Conservation (phyloP, 2,329 filamentous ascomycete genomes). For the Phyllosticta citribraziliensis region DNA sequence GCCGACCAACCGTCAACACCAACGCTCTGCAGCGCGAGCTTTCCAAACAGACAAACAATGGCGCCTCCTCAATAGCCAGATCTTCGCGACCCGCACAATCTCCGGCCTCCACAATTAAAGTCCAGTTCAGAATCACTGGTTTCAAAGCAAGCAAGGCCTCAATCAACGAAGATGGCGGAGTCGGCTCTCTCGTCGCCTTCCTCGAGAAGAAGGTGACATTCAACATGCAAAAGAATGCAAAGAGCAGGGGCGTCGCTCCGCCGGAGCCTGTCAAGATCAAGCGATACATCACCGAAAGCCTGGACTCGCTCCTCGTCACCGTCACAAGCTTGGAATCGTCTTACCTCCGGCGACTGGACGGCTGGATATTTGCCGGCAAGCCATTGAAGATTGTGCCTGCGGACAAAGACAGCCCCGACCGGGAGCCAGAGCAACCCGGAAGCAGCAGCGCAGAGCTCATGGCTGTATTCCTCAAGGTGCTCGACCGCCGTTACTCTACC, state of each 20-base stretch:
- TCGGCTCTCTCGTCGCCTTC: conserved; percentile 29
- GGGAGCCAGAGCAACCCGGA: neutral
- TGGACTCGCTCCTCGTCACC: conserved; percentile 26
- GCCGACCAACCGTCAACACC: conserved; percentile 3
- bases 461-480: conserved; percentile 54
- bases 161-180: conserved; percentile 23
- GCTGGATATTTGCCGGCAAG: conserved; percentile 17
- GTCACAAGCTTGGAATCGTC: conserved; percentile 25
- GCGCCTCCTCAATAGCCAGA: conserved; percentile 1
- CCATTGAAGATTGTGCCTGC: neutral
- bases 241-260: conserved; percentile 13
- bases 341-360: conserved; percentile 26
- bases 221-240: conserved; percentile 15
- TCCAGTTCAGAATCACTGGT: conserved; percentile 22
- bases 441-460: conserved; percentile 11
- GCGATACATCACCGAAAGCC: conserved; percentile 23
- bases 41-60: neutral
- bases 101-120: neutral
- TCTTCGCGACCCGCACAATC: neutral
- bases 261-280: conserved; percentile 26
- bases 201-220: conserved; percentile 30
- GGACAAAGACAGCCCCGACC: neutral
- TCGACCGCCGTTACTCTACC: conserved; percentile 64
- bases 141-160: conserved; percentile 31
- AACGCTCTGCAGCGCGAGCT: conserved; percentile 17